Conservation (phyloP, 2,329 filamentous ascomycete genomes). For the Dendryphion nanum region DNA sequence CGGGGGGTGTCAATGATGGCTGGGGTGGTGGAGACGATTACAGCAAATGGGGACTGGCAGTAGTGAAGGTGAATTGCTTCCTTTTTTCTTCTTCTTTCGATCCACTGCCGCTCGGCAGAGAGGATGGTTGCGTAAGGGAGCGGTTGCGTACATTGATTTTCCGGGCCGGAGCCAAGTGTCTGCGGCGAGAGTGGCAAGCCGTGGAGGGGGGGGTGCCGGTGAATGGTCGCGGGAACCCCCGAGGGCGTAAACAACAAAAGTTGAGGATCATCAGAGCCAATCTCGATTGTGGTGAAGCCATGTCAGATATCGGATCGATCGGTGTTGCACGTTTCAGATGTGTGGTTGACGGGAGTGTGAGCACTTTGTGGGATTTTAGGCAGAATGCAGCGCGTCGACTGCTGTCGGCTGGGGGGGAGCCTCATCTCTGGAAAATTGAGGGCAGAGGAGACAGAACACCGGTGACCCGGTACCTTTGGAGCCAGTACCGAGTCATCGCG, state of each 20-base stretch:
- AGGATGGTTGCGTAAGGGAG: too few relatives aligned
- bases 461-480: slow-evolving; percentile 12
- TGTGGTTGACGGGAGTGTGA: too few relatives aligned
- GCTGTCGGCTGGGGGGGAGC: slow-evolving; percentile 3
- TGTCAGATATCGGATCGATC: slow-evolving; percentile 12
- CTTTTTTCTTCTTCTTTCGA: too few relatives aligned
- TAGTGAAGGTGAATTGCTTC: too few relatives aligned
- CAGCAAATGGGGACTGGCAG: slow-evolving; percentile 10
- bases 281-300: slow-evolving; percentile 2
- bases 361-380: slow-evolving; percentile 16
- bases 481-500: slow-evolving; percentile 10
- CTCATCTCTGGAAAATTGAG: slow-evolving; percentile 6
- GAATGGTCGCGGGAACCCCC: not conserved
- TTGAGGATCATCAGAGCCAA: slow-evolving; percentile 2
- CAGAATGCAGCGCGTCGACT: slow-evolving; percentile 9
- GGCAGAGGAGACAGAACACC: slow-evolving; percentile 3
- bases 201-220: not conserved
- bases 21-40: too few relatives aligned
- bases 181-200: not conserved
- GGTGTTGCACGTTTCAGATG: slow-evolving; percentile 16
- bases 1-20: too few relatives aligned
- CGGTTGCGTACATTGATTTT: not conserved
- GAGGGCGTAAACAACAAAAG: slow-evolving; percentile 1
- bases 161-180: not conserved
- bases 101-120: slow-evolving; percentile 4